Evolutionary conservation across 805 yeast genomes (phyloP).

Genomic region (Wickerhamiella galacta): DNA sequence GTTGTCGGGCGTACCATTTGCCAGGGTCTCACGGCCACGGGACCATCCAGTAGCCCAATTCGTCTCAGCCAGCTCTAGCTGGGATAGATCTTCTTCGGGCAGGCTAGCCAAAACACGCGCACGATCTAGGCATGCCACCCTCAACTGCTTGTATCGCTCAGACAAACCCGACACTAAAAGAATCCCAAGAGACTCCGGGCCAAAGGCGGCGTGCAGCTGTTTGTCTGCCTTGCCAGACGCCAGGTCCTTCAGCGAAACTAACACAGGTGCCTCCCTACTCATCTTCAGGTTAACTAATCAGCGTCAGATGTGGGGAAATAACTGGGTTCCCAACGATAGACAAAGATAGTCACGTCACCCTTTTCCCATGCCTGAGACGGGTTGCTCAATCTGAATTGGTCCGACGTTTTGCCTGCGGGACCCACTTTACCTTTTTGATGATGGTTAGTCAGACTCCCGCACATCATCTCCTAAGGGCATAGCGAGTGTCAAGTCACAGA

Average conservation of each 20-base stretch:
- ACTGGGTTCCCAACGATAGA: too few species aligned
- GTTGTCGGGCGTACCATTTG: constrained; percentile 30
- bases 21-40: constrained; percentile 35
- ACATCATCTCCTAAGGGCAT: too few species aligned
- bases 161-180: constrained; percentile 32
- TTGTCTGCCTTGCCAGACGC: constrained; percentile 20
- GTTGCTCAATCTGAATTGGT: too few species aligned
- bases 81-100: constrained; percentile 21
- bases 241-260: constrained; percentile 9
- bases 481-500: too few species aligned
- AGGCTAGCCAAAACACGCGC: constrained; percentile 30
- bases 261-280: too few species aligned
- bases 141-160: constrained; percentile 22
- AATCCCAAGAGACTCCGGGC: constrained; percentile 38
- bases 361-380: too few species aligned
- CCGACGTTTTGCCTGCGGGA: too few species aligned
- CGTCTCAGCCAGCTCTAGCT: constrained; percentile 33
- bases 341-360: too few species aligned
- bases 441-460: too few species aligned
- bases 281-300: too few species aligned
- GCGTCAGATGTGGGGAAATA: too few species aligned
- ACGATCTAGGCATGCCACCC: constrained; percentile 28
- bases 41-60: constrained; percentile 47
- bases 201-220: constrained; percentile 32
- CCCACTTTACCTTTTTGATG: too few species aligned